Evolutionary conservation across 495 filamentous ascomycete species (phyloP).

Genomic region (Hyaloscypha variabilis): DNA sequence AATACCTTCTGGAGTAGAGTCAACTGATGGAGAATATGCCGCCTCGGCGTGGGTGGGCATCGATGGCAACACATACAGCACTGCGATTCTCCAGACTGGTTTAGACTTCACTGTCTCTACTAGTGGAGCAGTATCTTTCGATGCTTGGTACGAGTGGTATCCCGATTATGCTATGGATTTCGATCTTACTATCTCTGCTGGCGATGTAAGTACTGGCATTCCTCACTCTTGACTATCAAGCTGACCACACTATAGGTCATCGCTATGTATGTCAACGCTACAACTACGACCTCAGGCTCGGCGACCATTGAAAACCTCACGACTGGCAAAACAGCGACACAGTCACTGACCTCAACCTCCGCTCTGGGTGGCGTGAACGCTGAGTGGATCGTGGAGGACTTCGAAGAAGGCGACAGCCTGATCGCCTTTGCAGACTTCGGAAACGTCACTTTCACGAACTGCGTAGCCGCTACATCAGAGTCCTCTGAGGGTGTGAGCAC

Average conservation of each 20-base stretch:
- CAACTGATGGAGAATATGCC: conserved; percentile 22
- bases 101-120: conserved; percentile 53
- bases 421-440: conserved; percentile 38
- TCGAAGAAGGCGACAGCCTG: conserved; percentile 30
- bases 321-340: conserved; percentile 54
- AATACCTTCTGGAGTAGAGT: conserved; percentile 26
- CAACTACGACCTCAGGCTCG: conserved; percentile 38
- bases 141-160: conserved; percentile 70
- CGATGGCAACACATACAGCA: conserved; percentile 58
- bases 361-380: conserved; percentile 31
- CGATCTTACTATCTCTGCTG: conserved; percentile 49
- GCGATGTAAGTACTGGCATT: conserved; percentile 57
- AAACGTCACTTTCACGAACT: conserved; percentile 39
- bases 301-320: conserved; percentile 58
- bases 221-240: conserved; percentile 43
- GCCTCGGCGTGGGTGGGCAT: conserved; percentile 66
- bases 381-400: conserved; percentile 46
- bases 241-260: background rate
- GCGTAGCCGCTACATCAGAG: conserved; percentile 10
- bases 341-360: conserved; percentile 41
- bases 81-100: conserved; percentile 62
- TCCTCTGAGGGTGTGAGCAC: background rate
- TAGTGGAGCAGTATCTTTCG: conserved; percentile 45
- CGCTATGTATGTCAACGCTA: background rate
- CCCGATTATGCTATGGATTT: conserved; percentile 60